Evolutionary conservation across 257 asterid species (phyloP).

Genomic region (Nicotiana tabacum): DNA sequence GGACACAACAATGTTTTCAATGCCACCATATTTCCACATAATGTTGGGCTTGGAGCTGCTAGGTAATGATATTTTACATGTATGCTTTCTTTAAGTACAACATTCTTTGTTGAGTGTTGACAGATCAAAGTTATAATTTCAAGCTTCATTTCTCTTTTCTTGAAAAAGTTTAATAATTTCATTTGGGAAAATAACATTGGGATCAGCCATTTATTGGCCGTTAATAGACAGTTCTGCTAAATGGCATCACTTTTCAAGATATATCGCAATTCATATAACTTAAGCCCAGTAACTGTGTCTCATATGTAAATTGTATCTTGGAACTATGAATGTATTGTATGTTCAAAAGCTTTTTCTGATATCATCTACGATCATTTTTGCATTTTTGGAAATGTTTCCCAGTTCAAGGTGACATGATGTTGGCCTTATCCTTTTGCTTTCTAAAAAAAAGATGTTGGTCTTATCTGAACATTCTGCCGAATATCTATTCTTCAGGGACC

Average conservation of each 20-base stretch:
- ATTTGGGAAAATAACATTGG: neutral
- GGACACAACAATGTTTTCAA: slow-evolving; percentile 77
- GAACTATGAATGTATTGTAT: neutral
- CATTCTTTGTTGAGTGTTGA: neutral
- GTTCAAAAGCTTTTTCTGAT: neutral
- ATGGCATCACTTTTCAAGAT: neutral
- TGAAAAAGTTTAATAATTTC: neutral
- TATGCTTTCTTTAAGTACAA: neutral
- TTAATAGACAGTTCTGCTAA: neutral
- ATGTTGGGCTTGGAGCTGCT: slow-evolving; percentile 86
- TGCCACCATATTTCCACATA: slow-evolving; percentile 90
- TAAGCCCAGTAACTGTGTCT: neutral
- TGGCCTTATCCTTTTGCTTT: neutral
- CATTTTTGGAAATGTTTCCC: neutral
- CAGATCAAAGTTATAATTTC: neutral
- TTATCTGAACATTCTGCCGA: neutral
- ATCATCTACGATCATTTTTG: neutral
- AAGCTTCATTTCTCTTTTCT: neutral
- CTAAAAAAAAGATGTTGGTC: neutral
- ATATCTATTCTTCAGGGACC: slow-evolving; percentile 48
- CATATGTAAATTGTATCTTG: neutral
- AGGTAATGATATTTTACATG: slow-evolving; percentile 37
- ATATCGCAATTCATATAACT: neutral
- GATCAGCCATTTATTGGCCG: neutral
- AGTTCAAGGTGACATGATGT: neutral